Evolutionary conservation across 208 protist species (phyloP).

Genomic region (Phytomonas sp.): DNA sequence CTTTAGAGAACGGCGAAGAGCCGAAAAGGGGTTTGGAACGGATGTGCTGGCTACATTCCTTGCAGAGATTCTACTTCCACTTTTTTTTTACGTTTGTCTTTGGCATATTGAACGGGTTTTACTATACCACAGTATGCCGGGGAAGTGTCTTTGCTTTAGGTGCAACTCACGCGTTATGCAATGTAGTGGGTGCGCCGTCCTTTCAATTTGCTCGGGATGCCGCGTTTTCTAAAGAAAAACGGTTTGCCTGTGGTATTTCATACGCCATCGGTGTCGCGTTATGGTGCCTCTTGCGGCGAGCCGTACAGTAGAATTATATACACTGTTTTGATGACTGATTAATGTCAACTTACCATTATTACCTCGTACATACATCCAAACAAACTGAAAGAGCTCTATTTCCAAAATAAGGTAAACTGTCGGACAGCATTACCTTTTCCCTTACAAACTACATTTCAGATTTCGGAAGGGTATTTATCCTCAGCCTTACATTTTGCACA

Average conservation of each 20-base stretch:
- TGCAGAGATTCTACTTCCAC: constrained; percentile 10
- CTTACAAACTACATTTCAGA: neutral
- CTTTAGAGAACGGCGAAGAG: neutral
- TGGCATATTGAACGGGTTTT: constrained; percentile 52
- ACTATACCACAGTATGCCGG: constrained; percentile 30
- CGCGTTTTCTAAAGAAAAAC: neutral
- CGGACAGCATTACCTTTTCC: neutral
- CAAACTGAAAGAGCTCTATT: neutral
- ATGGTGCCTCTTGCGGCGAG: neutral
- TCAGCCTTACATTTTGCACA: neutral
- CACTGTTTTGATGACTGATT: neutral
- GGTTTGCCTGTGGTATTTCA: constrained; percentile 1
- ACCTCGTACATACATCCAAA: neutral
- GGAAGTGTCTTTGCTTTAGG: constrained; percentile 33
- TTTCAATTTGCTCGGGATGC: constrained; percentile 20
- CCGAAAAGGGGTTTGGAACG: constrained; percentile 1
- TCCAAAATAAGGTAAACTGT: neutral
- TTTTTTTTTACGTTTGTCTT: constrained; percentile 32
- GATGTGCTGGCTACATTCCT: constrained; percentile 19
- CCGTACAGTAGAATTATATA: neutral
- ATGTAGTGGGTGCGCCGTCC: constrained; percentile 43
- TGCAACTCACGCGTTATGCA: constrained; percentile 51
- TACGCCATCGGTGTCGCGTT: neutral
- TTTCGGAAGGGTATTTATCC: neutral
- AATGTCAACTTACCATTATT: neutral